phyloP scores from a whole-genome alignment of 108 stramenopile genomes.

The Skeletonema menzelii region DNA sequence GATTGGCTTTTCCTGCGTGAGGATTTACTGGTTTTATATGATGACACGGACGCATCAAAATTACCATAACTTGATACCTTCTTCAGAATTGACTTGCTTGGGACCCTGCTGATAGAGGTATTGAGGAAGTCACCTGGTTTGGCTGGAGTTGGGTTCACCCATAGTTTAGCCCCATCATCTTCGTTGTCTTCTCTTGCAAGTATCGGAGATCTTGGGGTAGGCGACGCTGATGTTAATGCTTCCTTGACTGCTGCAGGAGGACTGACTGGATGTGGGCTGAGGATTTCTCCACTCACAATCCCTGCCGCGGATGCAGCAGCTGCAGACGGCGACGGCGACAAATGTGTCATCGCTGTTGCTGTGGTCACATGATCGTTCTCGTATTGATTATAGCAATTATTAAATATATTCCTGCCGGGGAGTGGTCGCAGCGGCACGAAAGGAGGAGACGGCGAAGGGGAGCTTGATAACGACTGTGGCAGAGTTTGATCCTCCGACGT shows the following conservation, averaged over 20 bases:
- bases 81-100: conserved; percentile 40
- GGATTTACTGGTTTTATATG: not conserved
- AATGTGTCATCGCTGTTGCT: not conserved
- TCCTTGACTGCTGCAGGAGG: not conserved
- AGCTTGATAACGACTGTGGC: not conserved
- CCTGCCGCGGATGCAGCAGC: not conserved
- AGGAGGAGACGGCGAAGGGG: not conserved
- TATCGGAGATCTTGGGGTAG: not conserved
- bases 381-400: not conserved
- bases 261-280: not conserved
- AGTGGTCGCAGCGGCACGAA: not conserved
- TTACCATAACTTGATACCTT: conserved; percentile 37
- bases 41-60: conserved; percentile 9
- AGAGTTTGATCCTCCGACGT: not conserved
- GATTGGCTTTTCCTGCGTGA: not conserved
- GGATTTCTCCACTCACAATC: not conserved
- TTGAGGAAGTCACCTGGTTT: conserved; percentile 23
- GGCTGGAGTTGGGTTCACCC: conserved; percentile 25
- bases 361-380: not conserved
- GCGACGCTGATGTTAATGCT: not conserved
- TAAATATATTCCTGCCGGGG: not conserved
- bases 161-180: conserved; percentile 1
- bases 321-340: not conserved
- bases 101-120: conserved; percentile 18
- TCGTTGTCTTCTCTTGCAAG: not conserved